Percentiles rank a stretch among this genome's conserved stretches.
phyloP scores from a whole-genome alignment of 106 monocot genomes.

The Vanilla planifolia region DNA sequence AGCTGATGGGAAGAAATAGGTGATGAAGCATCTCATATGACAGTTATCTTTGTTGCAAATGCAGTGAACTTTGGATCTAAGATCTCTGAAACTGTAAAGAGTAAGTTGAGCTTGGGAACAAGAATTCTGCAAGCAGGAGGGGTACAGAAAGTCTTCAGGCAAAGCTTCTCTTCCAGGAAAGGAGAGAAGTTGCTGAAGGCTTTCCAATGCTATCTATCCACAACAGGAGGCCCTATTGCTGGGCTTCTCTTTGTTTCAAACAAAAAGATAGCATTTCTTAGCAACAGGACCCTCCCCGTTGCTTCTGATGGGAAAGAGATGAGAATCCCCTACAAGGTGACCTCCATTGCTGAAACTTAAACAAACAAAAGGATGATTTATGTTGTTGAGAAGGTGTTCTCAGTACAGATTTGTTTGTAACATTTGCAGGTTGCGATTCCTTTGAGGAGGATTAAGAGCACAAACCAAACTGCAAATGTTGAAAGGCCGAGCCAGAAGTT shows the following conservation, averaged over 20 bases:
- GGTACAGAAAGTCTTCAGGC: constrained; percentile 24
- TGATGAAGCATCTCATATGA: background rate
- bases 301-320: constrained; percentile 13
- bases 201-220: constrained; percentile 35
- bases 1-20: too few species aligned
- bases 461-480: constrained; percentile 32
- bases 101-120: constrained; percentile 36
- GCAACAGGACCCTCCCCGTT: constrained; percentile 18
- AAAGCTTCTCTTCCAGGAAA: constrained; percentile 17
- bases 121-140: constrained; percentile 33
- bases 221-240: constrained; percentile 37
- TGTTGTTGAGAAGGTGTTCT: too few species aligned
- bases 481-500: constrained; percentile 51
- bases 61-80: constrained; percentile 37
- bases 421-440: constrained; percentile 21
- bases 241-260: constrained; percentile 36
- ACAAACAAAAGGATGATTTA: too few species aligned
- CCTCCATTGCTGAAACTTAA: background rate
- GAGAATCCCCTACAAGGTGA: constrained; percentile 33
- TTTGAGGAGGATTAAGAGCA: constrained; percentile 37
- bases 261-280: constrained; percentile 35
- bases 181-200: constrained; percentile 35
- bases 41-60: background rate
- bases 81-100: constrained; percentile 34
- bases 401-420: too few species aligned